Conservation (phyloP, 2,329 filamentous ascomycete species). For the Fusarium sp. region DNA sequence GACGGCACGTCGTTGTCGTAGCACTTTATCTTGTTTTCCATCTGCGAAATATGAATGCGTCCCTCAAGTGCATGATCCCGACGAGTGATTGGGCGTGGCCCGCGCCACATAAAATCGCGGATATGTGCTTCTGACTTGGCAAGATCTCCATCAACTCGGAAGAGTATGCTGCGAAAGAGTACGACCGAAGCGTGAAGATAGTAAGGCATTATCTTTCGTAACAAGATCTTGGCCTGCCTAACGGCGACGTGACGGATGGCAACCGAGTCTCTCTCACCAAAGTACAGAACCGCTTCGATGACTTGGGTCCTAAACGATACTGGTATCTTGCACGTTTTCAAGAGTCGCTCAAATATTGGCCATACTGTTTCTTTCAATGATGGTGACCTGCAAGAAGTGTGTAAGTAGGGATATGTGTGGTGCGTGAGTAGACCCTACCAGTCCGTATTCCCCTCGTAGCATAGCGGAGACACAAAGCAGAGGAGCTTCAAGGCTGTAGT, state of each 20-base stretch:
- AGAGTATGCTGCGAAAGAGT: slow-evolving; percentile 51
- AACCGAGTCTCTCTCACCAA: slow-evolving; percentile 49
- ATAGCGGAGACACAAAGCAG: slow-evolving; percentile 49
- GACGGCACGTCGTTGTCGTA: slow-evolving; percentile 50
- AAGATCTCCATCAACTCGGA: slow-evolving; percentile 45
- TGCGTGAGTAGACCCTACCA: slow-evolving; percentile 40
- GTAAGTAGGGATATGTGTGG: accelerated
- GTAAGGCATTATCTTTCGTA: slow-evolving; percentile 50
- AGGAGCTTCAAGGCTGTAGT: slow-evolving; percentile 42
- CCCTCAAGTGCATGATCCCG: slow-evolving; percentile 49
- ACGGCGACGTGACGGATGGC: slow-evolving; percentile 44
- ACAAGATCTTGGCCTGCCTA: slow-evolving; percentile 38
- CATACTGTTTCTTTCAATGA: slow-evolving; percentile 46
- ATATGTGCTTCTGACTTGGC: slow-evolving; percentile 46
- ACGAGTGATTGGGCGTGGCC: slow-evolving; percentile 30
- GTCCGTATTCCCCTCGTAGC: slow-evolving; percentile 49
- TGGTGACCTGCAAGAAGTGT: slow-evolving; percentile 31
- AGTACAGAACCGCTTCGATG: slow-evolving; percentile 49
- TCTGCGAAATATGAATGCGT: slow-evolving; percentile 51
- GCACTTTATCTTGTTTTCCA: slow-evolving; percentile 54
- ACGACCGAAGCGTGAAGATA: slow-evolving; percentile 49
- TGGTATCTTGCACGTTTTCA: slow-evolving; percentile 27
- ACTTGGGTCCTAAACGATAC: slow-evolving; percentile 32
- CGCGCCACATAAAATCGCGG: slow-evolving; percentile 42
- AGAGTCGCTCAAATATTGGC: slow-evolving; percentile 40